Conservation (phyloP, 768 basidiomycete species). For the Calocybe cyanea region DNA sequence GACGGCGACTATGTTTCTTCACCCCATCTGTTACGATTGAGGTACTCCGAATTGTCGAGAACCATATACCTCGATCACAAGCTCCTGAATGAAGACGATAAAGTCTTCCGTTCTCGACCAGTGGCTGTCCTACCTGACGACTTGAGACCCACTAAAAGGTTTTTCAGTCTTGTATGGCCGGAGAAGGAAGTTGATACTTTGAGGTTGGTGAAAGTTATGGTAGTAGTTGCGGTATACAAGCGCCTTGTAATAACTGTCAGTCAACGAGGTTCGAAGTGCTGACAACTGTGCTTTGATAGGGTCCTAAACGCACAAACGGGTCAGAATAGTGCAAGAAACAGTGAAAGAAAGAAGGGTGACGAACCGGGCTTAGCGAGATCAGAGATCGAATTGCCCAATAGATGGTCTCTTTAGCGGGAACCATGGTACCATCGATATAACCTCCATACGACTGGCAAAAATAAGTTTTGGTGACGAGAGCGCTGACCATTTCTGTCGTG, state of each 20-base stretch:
- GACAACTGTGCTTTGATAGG: background rate
- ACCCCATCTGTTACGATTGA: too few species aligned
- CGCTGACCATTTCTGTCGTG: slow-evolving; percentile 2
- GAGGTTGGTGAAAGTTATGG: background rate
- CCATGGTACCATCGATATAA: slow-evolving; percentile 1
- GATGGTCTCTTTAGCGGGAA: background rate
- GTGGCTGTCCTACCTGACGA: too few species aligned
- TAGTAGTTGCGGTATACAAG: slow-evolving; percentile 1
- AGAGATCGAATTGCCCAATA: background rate
- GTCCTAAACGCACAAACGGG: background rate
- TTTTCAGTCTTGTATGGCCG: too few species aligned
- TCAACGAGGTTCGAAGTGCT: background rate
- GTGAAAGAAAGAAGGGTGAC: too few species aligned
- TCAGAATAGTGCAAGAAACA: too few species aligned
- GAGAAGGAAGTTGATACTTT: too few species aligned
- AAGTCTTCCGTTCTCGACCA: too few species aligned
- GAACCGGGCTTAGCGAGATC: background rate
- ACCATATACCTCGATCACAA: too few species aligned
- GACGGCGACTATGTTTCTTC: too few species aligned
- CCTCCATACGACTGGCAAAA: background rate
- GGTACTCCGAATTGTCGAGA: too few species aligned
- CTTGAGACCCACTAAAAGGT: too few species aligned
- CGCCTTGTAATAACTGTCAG: slow-evolving; percentile 2
- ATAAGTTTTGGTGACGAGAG: slow-evolving; percentile 1
- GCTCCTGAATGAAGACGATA: too few species aligned